These are phyloP conservation scores for Rachicladosporium sp. DNA, from an alignment of 2,329 filamentous ascomycete species.

Conservation along the genomic window DNA sequence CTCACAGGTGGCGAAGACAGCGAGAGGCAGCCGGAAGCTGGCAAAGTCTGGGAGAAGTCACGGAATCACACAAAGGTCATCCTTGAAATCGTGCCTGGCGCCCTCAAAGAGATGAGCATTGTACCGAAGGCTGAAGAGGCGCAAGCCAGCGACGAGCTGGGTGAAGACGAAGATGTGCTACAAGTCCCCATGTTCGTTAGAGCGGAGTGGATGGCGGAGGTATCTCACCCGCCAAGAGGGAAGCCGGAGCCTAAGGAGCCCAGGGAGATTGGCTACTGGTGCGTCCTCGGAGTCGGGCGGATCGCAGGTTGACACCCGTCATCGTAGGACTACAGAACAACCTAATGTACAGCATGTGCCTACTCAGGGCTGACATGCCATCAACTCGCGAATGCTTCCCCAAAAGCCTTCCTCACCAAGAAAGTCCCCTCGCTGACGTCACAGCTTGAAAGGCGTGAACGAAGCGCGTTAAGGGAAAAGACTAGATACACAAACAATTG, in stretches of 20 bases:
- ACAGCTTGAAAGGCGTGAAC: too few relatives aligned
- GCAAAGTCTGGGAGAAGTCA: slow-evolving; percentile 91
- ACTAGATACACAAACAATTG: too few relatives aligned
- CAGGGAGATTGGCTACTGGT: slow-evolving; percentile 90
- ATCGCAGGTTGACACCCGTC: slow-evolving; percentile 37
- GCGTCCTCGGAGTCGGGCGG: slow-evolving; percentile 74
- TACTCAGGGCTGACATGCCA: too few relatives aligned
- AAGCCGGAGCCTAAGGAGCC: slow-evolving; percentile 59
- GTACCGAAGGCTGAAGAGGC: slow-evolving; percentile 14
- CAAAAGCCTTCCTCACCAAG: too few relatives aligned
- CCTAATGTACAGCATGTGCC: too few relatives aligned
- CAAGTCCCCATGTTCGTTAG: slow-evolving; percentile 93
- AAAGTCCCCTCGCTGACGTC: too few relatives aligned
- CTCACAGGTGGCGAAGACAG: slow-evolving; percentile 28
- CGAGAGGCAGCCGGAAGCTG: slow-evolving; percentile 61
- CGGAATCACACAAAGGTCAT: slow-evolving; percentile 93
- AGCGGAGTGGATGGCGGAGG: slow-evolving; percentile 74
- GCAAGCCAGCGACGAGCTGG: slow-evolving; percentile 28
- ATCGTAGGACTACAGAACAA: too few relatives aligned
- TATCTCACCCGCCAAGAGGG: slow-evolving; percentile 43
- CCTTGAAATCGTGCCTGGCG: slow-evolving; percentile 66
- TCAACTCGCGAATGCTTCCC: too few relatives aligned
- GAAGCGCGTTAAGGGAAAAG: too few relatives aligned
- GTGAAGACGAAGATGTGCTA: slow-evolving; percentile 51
- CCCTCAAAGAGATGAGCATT: slow-evolving; percentile 22